Evolutionary conservation across 2,329 filamentous ascomycete genomes (phyloP).

Genomic region (Talaromyces sp.): DNA sequence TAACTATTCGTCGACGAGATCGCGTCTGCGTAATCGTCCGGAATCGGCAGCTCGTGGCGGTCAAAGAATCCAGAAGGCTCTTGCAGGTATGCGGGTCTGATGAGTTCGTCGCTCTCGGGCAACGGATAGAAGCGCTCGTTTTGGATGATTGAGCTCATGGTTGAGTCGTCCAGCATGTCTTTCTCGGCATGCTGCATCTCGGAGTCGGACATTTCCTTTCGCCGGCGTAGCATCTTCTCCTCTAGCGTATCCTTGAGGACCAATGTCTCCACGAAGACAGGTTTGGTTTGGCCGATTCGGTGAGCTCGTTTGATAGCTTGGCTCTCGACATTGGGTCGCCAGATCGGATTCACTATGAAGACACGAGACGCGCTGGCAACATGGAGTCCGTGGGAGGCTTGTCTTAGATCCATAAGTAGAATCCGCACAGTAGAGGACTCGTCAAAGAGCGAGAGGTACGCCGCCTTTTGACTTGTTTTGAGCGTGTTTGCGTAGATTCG

Average conservation of each 20-base stretch:
- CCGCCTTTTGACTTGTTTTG: constrained; percentile 57
- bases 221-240: constrained; percentile 70
- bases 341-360: constrained; percentile 83
- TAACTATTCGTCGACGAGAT: neutral
- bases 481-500: constrained; percentile 52
- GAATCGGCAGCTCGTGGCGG: constrained; percentile 30
- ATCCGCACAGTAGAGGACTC: constrained; percentile 64
- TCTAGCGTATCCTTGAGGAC: constrained; percentile 76
- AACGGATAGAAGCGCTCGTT: constrained; percentile 46
- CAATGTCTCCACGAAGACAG: constrained; percentile 79
- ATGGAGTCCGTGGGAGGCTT: constrained; percentile 83
- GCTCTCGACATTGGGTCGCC: constrained; percentile 75
- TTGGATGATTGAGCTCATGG: constrained; percentile 55
- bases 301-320: constrained; percentile 89
- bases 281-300: constrained; percentile 73
- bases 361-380: constrained; percentile 76
- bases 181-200: constrained; percentile 52
- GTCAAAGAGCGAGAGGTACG: constrained; percentile 77
- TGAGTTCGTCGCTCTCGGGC: constrained; percentile 21
- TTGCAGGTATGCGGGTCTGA: constrained; percentile 22
- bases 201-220: constrained; percentile 65
- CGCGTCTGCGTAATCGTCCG: constrained; percentile 19
- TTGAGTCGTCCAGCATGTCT: constrained; percentile 52
- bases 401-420: constrained; percentile 82
- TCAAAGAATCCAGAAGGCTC: constrained; percentile 32